Base-by-base conservation (phyloP, 1,139 yeast species). In the Diutina sp. region DNA sequence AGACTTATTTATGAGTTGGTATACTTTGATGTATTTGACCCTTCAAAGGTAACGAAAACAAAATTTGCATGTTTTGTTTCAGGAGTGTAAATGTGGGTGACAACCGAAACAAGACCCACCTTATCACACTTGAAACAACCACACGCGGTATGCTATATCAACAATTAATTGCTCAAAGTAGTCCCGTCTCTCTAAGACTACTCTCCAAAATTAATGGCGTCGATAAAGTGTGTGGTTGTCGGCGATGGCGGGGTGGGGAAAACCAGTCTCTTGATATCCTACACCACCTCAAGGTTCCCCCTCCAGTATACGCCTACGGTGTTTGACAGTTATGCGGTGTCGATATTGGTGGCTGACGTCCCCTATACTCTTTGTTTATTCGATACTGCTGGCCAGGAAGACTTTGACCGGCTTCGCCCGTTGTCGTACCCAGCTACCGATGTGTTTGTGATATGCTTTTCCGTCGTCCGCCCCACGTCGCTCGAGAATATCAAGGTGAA, bases 341-440 rank as follows among this genome's bases (percentile, higher is more conserved):
- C 98, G 1, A 98, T 93, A 57, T 91, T 91, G 90, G 91, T 93
- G 69, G 98, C 97, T 56, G 98, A 91, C 69, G 98, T 90, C 72
- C 98, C 98, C 52, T 91, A 90, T 72, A 91, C 97, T 25, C 81
- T 93, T 66, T 97, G 98, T 16, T 77, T 93, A 61, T 93, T 91
- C 69, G 99, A 93, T 76, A 93, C 99, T 54, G 98, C 99, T 28
- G 99, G 99, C 54, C 99, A 93, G 77, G 98, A 91, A 79, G 98
- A 93, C 77, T 93, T 91, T 71, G 99, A 93, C 73, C 82, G 99
- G 69, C 78, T 93, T 68, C 88, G 99, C 74, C 99, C 99, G 9
- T 80, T 93, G 65, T 87, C 96, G 58, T 93, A 93, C 71, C 98
- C 98, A 21, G 91, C 95, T 57, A 91, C 98, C 14, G 98, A 91